phyloP scores from a whole-genome alignment of 257 asterid genomes.

The Capsicum baccatum region DNA sequence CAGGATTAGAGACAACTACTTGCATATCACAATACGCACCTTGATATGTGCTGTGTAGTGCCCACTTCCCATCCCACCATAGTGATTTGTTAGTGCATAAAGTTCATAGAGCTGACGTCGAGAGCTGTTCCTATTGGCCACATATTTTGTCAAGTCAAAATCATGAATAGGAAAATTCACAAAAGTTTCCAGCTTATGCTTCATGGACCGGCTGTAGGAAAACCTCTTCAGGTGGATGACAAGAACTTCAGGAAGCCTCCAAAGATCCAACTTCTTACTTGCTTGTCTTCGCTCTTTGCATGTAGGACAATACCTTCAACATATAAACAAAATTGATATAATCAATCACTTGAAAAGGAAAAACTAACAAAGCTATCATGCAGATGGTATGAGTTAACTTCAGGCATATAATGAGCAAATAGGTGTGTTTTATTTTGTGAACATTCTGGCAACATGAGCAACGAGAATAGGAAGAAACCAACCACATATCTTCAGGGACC shows the following conservation, averaged over 20 bases:
- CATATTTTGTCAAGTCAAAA: slow-evolving; percentile 87
- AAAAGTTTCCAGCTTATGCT: slow-evolving; percentile 97
- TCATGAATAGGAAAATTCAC: slow-evolving; percentile 95
- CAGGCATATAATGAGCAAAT: slow-evolving; percentile 14
- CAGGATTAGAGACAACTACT: neutral
- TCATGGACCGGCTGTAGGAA: slow-evolving; percentile 95
- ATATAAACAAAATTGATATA: slow-evolving; percentile 28
- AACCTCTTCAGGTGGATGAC: slow-evolving; percentile 97
- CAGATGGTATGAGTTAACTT: neutral
- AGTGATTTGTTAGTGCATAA: slow-evolving; percentile 93
- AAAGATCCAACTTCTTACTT: slow-evolving; percentile 94
- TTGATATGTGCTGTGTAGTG: slow-evolving; percentile 96
- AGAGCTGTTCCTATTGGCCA: slow-evolving; percentile 91
- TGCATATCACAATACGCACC: slow-evolving; percentile 49
- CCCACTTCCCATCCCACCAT: slow-evolving; percentile 99
- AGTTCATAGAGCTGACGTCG: slow-evolving; percentile 87
- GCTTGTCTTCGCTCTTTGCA: slow-evolving; percentile 99
- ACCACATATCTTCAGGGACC: slow-evolving; percentile 99
- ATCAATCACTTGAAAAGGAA: neutral
- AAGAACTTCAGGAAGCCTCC: slow-evolving; percentile 99
- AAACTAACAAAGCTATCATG: slow-evolving; percentile 25
- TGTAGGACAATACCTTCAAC: slow-evolving; percentile 89
- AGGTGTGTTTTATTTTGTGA: neutral
- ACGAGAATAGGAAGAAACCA: slow-evolving; percentile 37
- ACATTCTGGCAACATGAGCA: slow-evolving; percentile 15